Percentiles rank a stretch among this genome's conserved stretches.
These are phyloP conservation scores for Fusarium nurragi DNA, from an alignment of 2,329 filamentous ascomycete genomes.

Conservation along the genomic window DNA sequence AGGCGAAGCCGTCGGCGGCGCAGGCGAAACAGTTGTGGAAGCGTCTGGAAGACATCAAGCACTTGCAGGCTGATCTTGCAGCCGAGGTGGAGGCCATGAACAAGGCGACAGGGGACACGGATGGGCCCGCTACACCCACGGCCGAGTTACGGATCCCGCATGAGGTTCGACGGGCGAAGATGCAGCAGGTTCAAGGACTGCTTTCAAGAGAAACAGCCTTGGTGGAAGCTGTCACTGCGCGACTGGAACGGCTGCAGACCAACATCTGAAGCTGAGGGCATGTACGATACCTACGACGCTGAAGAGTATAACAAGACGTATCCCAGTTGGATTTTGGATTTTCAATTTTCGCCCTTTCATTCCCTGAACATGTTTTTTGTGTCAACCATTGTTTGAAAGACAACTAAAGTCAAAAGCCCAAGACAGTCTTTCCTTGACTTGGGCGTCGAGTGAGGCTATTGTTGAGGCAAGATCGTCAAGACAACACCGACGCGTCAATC, in stretches of 20 bases:
- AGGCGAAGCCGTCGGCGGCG: conserved; percentile 42
- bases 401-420: neutral
- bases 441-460: neutral
- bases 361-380: neutral
- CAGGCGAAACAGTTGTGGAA: conserved; percentile 61
- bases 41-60: conserved; percentile 66
- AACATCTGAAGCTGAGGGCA: conserved; percentile 34
- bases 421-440: neutral
- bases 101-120: conserved; percentile 42
- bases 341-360: conserved; percentile 1
- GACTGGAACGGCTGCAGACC: conserved; percentile 66
- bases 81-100: conserved; percentile 60
- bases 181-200: conserved; percentile 70
- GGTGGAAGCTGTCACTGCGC: conserved; percentile 71
- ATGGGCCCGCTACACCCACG: conserved; percentile 43
- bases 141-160: conserved; percentile 64
- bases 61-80: conserved; percentile 62
- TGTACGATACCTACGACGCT: conserved; percentile 35
- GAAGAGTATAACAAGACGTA: conserved; percentile 27
- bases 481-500: neutral
- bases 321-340: neutral
- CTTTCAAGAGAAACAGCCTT: conserved; percentile 73
- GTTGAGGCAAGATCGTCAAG: conserved; percentile 14
- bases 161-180: conserved; percentile 69
- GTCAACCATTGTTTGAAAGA: neutral